These are phyloP conservation scores for Psilocybe tampanensis DNA, from an alignment of 768 basidiomycete genomes.

Conservation along the genomic window DNA sequence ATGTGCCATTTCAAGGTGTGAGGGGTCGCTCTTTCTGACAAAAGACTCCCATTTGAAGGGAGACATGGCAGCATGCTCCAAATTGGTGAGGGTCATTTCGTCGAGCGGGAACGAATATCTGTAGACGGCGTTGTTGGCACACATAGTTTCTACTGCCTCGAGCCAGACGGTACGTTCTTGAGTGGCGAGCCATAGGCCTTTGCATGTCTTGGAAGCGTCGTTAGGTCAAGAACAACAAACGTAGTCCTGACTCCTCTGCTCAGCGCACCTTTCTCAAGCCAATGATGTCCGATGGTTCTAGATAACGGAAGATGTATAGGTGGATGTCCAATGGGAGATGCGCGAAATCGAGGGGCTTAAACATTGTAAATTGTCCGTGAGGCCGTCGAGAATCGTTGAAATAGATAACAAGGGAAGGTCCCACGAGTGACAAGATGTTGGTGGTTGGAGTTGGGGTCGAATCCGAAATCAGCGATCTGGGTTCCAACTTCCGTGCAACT, in stretches of 20 bases:
- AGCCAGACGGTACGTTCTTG: conserved; percentile 13
- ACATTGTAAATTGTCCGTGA: no score
- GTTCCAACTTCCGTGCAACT: no score
- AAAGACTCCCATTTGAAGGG: conserved; percentile 2
- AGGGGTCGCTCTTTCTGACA: background rate
- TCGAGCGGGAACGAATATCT: conserved; percentile 5
- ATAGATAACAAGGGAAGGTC: no score
- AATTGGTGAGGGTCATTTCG: conserved; percentile 6
- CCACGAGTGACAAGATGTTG: no score
- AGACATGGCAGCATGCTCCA: conserved; percentile 14
- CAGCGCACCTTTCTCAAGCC: conserved; percentile 11
- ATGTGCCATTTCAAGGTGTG: background rate
- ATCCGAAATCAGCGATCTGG: no score
- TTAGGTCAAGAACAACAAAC: no score
- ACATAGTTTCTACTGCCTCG: conserved; percentile 6
- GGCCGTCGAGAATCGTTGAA: no score
- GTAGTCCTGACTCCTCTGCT: no score
- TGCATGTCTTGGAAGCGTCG: conserved; percentile 22
- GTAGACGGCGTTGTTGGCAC: conserved; percentile 13
- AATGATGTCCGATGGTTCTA: conserved; percentile 11
- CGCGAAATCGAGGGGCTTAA: no score
- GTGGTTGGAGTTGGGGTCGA: no score
- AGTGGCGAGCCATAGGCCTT: conserved; percentile 5
- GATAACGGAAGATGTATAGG: background rate
- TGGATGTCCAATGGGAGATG: conserved; percentile 13